Evolutionary conservation across 2,329 filamentous ascomycete species (phyloP).

Genomic region (Phaeosphaeriaceae sp.): DNA sequence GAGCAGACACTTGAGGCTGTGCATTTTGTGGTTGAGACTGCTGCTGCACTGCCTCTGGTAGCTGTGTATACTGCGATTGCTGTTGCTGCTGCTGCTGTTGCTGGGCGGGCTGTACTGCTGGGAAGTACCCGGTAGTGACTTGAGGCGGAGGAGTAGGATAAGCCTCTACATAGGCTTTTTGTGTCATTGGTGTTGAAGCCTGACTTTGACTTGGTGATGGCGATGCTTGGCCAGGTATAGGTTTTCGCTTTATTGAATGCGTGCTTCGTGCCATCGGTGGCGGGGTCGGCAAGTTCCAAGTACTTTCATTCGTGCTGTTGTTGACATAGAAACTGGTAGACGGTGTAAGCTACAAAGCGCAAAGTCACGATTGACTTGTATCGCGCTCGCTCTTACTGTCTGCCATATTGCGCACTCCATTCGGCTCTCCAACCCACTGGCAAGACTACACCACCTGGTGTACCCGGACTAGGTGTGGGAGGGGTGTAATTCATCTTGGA

Average conservation of each 20-base stretch:
- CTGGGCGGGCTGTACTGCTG: no score
- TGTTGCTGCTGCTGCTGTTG: neutral
- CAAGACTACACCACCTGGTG: neutral
- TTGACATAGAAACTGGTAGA: slow-evolving; percentile 6
- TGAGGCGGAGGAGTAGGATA: slow-evolving; percentile 6
- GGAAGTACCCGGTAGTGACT: slow-evolving; percentile 2
- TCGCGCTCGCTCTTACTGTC: slow-evolving; percentile 6
- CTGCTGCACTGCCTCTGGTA: neutral
- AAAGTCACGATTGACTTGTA: neutral
- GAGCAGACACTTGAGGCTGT: neutral
- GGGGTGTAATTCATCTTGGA: slow-evolving; percentile 1
- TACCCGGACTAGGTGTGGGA: neutral
- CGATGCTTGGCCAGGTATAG: neutral
- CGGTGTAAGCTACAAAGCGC: neutral
- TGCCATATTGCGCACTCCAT: slow-evolving; percentile 15
- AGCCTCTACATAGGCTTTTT: neutral
- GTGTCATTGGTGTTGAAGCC: neutral
- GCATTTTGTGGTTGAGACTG: neutral
- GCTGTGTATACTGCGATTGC: neutral
- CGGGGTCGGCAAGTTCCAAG: neutral
- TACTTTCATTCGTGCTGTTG: slow-evolving; percentile 2
- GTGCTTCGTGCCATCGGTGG: neutral
- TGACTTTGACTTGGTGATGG: neutral
- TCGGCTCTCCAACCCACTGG: slow-evolving; percentile 10
- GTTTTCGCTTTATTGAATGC: neutral